phyloP scores from a whole-genome alignment of 2,329 filamentous ascomycete genomes.

The Aspergillus pseudoterreus region DNA sequence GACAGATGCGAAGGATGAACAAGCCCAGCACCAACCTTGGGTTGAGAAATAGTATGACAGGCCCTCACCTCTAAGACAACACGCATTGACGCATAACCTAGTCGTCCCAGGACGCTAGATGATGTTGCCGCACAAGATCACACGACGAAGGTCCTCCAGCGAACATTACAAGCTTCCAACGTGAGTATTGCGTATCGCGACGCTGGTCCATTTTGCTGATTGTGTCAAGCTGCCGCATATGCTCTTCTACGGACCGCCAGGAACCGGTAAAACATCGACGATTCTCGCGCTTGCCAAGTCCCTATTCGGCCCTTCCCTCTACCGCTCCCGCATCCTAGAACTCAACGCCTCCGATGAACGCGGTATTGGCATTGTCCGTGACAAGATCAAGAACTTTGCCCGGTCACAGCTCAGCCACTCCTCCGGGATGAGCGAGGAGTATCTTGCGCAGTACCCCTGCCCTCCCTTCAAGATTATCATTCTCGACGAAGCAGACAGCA shows the following conservation, averaged over 20 bases:
- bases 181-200: conserved; percentile 38
- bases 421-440: conserved; percentile 61
- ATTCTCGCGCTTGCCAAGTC: conserved; percentile 96
- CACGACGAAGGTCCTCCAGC: conserved; percentile 85
- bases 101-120: conserved; percentile 85
- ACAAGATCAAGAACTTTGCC: conserved; percentile 98
- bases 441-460: conserved; percentile 72
- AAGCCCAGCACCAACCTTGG: conserved; percentile 78
- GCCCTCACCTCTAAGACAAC: neutral
- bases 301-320: conserved; percentile 91
- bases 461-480: conserved; percentile 99
- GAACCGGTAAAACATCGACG: conserved; percentile 96
- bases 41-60: conserved; percentile 89
- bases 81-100: conserved; percentile 36
- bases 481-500: conserved; percentile 94
- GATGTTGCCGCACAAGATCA: conserved; percentile 98
- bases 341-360: conserved; percentile 99
- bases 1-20: conserved; percentile 59
- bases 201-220: conserved; percentile 1
- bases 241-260: conserved; percentile 97
- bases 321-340: conserved; percentile 92
- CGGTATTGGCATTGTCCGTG: conserved; percentile 91
- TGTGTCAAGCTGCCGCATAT: conserved; percentile 77
- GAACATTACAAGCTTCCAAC: conserved; percentile 92
- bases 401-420: conserved; percentile 88